These are phyloP conservation scores for Rhytidhysteron rufulum DNA, from an alignment of 2,329 filamentous ascomycete species.

Conservation along the genomic window DNA sequence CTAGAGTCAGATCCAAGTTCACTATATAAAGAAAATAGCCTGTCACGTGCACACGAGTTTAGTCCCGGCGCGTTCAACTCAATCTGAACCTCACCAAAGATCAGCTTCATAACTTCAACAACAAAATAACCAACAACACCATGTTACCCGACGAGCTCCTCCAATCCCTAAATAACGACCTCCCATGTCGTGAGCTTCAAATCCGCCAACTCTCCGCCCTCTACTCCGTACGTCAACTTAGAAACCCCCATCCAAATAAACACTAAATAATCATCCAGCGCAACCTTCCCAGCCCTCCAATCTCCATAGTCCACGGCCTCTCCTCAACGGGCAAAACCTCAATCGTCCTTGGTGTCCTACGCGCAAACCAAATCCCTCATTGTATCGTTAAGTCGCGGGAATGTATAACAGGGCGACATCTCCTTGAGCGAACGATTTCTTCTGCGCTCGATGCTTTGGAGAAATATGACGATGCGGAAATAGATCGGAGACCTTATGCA, in stretches of 20 bases:
- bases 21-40: background rate
- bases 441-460: conserved; percentile 42
- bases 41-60: background rate
- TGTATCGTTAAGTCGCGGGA: conserved; percentile 66
- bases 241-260: conserved; percentile 3
- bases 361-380: conserved; percentile 48
- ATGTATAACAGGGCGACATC: conserved; percentile 73
- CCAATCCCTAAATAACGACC: conserved; percentile 32
- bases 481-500: conserved; percentile 46
- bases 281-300: conserved; percentile 64
- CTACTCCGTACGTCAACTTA: conserved; percentile 43
- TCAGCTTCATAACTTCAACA: background rate
- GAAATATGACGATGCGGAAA: conserved; percentile 36
- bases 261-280: conserved; percentile 45
- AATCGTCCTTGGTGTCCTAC: conserved; percentile 61
- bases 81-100: background rate
- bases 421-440: conserved; percentile 67
- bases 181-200: conserved; percentile 45
- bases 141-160: conserved; percentile 38
- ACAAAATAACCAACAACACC: conserved; percentile 3
- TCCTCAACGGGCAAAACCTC: conserved; percentile 83
- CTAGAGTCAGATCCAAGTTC: no score
- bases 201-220: conserved; percentile 45
- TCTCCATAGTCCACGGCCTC: conserved; percentile 77
- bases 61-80: background rate